Conservation (phyloP, 805 yeast species). For the Cyberlindnera lachancei region DNA sequence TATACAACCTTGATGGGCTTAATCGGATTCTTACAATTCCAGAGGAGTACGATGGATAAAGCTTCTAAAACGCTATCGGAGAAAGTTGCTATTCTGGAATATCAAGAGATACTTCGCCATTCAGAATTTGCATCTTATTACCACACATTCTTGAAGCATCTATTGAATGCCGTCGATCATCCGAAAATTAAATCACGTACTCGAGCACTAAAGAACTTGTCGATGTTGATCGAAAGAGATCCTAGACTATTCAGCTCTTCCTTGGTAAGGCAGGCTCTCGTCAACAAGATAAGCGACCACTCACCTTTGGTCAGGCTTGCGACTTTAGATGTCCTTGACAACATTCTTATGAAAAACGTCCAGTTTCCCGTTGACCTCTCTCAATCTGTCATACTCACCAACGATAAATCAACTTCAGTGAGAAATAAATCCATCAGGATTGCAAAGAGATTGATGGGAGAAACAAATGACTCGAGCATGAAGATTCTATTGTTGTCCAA, state of each 20-base stretch:
- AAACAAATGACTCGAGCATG: conserved; percentile 22
- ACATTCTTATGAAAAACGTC: conserved; percentile 36
- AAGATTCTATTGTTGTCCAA: conserved; percentile 41
- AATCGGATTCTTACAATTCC: too few relatives aligned
- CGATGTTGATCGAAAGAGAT: conserved; percentile 47
- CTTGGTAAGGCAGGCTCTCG: conserved; percentile 44
- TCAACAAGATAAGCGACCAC: conserved; percentile 43
- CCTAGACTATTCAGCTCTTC: conserved; percentile 42
- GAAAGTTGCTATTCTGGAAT: conserved; percentile 1
- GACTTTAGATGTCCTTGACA: conserved; percentile 56
- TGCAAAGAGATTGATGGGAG: conserved; percentile 38
- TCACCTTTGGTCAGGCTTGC: conserved; percentile 76
- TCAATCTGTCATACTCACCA: conserved; percentile 26
- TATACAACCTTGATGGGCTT: not conserved
- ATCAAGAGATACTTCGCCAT: conserved; percentile 3
- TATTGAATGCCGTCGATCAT: conserved; percentile 41
- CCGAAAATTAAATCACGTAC: conserved; percentile 47
- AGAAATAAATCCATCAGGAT: conserved; percentile 54
- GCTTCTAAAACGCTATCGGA: too few relatives aligned
- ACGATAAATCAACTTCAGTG: conserved; percentile 58
- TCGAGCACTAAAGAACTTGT: conserved; percentile 58
- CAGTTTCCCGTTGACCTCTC: conserved; percentile 42
- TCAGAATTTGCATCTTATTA: conserved; percentile 28
- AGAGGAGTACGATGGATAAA: too few relatives aligned
- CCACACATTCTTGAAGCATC: conserved; percentile 43